Conservation (phyloP, 306 rosid genomes). For the Vigna angularis region DNA sequence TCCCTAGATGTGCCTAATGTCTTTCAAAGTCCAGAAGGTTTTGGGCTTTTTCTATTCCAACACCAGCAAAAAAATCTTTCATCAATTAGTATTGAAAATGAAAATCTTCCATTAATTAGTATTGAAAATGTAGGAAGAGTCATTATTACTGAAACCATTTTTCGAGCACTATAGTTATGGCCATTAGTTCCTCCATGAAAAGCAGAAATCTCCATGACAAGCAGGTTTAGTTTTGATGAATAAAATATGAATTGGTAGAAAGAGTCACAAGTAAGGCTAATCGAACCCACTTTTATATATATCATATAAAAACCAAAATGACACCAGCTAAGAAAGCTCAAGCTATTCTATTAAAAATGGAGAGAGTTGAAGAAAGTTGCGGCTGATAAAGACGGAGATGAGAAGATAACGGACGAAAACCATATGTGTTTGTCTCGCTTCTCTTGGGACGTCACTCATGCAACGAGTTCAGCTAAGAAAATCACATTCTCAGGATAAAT, state of each 20-base stretch:
- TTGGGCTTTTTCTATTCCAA: no score
- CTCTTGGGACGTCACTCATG: constrained; percentile 65
- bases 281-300: constrained; percentile 46
- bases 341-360: constrained; percentile 56
- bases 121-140: no score
- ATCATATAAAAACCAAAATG: constrained; percentile 43
- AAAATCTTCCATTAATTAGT: no score
- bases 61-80: no score
- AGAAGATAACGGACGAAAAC: constrained; percentile 61
- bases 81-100: no score
- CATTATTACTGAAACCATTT: no score
- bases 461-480: no score
- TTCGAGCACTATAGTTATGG: no score
- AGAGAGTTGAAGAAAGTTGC: constrained; percentile 50
- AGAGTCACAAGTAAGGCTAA: constrained; percentile 47
- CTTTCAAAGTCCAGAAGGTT: no score
- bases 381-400: constrained; percentile 64
- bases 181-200: no score
- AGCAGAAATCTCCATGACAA: constrained; percentile 53
- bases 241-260: constrained; percentile 52
- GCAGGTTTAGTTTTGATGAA: constrained; percentile 56
- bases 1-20: no score
- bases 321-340: constrained; percentile 45
- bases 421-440: constrained; percentile 59
- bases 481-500: constrained; percentile 40